Evolutionary conservation across 2,329 filamentous ascomycete genomes (phyloP).

Genomic region (Chrysosporium queenslandicum): DNA sequence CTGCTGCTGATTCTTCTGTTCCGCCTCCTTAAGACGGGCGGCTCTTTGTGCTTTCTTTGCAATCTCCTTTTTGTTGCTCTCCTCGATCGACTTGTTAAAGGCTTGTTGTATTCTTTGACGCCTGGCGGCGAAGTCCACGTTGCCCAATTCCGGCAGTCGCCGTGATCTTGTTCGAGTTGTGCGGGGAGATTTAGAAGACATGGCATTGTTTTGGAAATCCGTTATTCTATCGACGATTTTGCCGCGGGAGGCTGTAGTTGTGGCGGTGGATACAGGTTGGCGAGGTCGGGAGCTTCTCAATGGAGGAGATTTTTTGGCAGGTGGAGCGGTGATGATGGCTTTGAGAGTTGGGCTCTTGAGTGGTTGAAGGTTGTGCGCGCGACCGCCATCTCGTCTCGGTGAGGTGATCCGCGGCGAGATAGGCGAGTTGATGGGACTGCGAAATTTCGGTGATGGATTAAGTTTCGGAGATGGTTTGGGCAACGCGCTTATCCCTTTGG

Average conservation of each 20-base stretch:
- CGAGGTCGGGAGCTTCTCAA: conserved; percentile 73
- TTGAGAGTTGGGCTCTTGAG: conserved; percentile 53
- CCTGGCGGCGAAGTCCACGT: conserved; percentile 75
- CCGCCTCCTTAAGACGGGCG: conserved; percentile 8
- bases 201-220: conserved; percentile 31
- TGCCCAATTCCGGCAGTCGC: conserved; percentile 53
- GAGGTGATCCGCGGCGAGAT: conserved; percentile 21
- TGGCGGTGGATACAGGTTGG: conserved; percentile 65
- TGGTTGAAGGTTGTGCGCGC: conserved; percentile 28
- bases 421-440: conserved; percentile 1
- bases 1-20: conserved; percentile 11
- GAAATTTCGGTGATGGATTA: conserved; percentile 7
- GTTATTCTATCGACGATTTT: conserved; percentile 52
- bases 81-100: conserved; percentile 72
- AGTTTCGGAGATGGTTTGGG: conserved; percentile 27
- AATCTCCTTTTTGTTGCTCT: conserved; percentile 50
- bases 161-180: conserved; percentile 27
- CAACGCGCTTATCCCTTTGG: conserved; percentile 34
- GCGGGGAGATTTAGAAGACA: conserved; percentile 23
- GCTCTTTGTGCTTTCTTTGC: conserved; percentile 41
- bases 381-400: conserved; percentile 28
- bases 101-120: conserved; percentile 74
- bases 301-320: conserved; percentile 59
- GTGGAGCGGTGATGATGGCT: conserved; percentile 61
- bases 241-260: conserved; percentile 59